These are phyloP conservation scores for Candida ipomoeae DNA, from an alignment of 805 yeast genomes.

Conservation along the genomic window DNA sequence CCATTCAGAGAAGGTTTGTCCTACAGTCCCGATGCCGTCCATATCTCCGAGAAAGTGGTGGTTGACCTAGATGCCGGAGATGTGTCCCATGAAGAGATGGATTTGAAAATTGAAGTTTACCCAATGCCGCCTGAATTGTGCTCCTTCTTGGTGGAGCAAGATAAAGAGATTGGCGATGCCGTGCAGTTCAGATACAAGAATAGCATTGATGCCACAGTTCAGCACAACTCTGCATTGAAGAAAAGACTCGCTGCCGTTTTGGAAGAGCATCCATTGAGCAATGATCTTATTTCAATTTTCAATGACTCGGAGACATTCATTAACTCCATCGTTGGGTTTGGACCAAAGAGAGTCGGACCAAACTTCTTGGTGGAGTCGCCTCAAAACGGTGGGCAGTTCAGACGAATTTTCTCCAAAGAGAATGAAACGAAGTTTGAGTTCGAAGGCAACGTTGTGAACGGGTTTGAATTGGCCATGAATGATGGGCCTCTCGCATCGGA, in stretches of 20 bases:
- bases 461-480: constrained; percentile 75
- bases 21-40: constrained; percentile 33
- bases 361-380: constrained; percentile 63
- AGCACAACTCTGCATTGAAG: constrained; percentile 9
- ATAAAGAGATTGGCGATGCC: constrained; percentile 38
- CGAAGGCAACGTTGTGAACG: constrained; percentile 68
- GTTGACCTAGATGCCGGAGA: constrained; percentile 14
- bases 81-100: constrained; percentile 25
- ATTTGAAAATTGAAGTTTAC: constrained; percentile 49
- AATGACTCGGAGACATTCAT: constrained; percentile 20
- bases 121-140: constrained; percentile 56
- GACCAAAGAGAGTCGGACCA: constrained; percentile 73
- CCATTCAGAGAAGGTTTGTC: constrained; percentile 87
- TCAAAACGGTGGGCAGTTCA: constrained; percentile 23
- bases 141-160: constrained; percentile 46
- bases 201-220: constrained; percentile 17
- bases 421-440: constrained; percentile 27
- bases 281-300: constrained; percentile 20
- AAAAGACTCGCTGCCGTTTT: constrained; percentile 10
- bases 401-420: constrained; percentile 23
- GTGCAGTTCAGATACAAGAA: constrained; percentile 18
- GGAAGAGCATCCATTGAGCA: constrained; percentile 11
- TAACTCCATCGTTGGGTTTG: constrained; percentile 55
- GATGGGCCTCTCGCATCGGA: constrained; percentile 91
- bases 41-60: constrained; percentile 11